phyloP scores from a whole-genome alignment of 768 basidiomycete species.

The Boletus bicolor region DNA sequence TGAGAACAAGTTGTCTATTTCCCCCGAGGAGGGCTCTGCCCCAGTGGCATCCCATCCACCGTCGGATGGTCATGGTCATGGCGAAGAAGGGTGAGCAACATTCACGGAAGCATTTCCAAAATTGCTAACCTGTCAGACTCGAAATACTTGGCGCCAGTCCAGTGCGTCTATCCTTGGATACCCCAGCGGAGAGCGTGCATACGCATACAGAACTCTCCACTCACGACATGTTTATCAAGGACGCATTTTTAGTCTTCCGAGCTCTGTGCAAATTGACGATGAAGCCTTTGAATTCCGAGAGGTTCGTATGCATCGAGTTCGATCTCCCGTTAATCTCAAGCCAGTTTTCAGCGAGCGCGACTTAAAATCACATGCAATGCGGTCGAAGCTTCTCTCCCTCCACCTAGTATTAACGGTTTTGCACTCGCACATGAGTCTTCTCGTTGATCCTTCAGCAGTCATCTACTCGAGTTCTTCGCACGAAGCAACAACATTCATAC shows the following conservation, averaged over 20 bases:
- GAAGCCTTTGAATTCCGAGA: constrained; percentile 93
- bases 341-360: constrained; percentile 75
- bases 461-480: constrained; percentile 88
- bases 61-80: constrained; percentile 2
- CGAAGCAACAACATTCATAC: constrained; percentile 86
- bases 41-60: not conserved
- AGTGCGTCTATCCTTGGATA: constrained; percentile 19
- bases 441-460: constrained; percentile 84
- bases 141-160: constrained; percentile 24
- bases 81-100: constrained; percentile 23
- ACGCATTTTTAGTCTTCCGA: constrained; percentile 96
- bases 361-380: constrained; percentile 93
- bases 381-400: constrained; percentile 90
- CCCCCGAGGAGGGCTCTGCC: not conserved
- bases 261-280: constrained; percentile 97
- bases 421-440: constrained; percentile 85
- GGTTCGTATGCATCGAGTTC: constrained; percentile 44
- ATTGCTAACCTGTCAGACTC: constrained; percentile 5
- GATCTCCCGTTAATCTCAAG: constrained; percentile 13
- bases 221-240: constrained; percentile 93
- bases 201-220: constrained; percentile 51
- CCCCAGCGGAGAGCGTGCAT: constrained; percentile 18
- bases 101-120: not conserved
- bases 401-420: constrained; percentile 92
- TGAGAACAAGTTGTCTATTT: not conserved